A percentile compares a stretch with the other conserved stretches of the same genome.
These are phyloP conservation scores for Leishmania braziliensis DNA, from an alignment of 208 protist genomes.

Conservation along the genomic window DNA sequence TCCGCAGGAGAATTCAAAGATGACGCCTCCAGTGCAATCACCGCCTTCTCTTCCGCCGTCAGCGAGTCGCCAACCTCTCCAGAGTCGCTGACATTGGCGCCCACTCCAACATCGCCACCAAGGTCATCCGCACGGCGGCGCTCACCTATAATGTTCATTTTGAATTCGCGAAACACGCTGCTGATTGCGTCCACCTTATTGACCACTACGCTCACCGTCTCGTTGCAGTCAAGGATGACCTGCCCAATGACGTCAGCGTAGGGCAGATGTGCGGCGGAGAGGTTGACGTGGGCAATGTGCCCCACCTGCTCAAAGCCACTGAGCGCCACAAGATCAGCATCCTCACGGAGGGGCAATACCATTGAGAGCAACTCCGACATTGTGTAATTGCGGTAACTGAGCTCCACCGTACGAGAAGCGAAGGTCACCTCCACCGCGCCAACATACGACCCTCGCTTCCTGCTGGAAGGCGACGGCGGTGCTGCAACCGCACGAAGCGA, in stretches of 20 bases:
- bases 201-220: conserved; percentile 94
- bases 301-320: conserved; percentile 92
- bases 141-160: conserved; percentile 96
- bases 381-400: conserved; percentile 79
- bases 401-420: conserved; percentile 36
- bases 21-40: conserved; percentile 19
- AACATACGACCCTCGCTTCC: neutral
- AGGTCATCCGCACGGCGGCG: conserved; percentile 34
- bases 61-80: neutral
- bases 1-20: conserved; percentile 12
- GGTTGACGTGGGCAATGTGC: conserved; percentile 98
- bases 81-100: neutral
- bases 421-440: conserved; percentile 35
- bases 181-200: conserved; percentile 97
- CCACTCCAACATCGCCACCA: neutral
- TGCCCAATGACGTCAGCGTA: conserved; percentile 94
- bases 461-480: neutral
- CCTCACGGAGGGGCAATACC: conserved; percentile 33
- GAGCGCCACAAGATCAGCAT: conserved; percentile 40
- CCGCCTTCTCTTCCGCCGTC: conserved; percentile 33
- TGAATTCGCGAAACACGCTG: conserved; percentile 96
- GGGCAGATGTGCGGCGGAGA: conserved; percentile 90
- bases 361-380: conserved; percentile 78
- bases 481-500: neutral
- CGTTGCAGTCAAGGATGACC: conserved; percentile 96